Base-by-base conservation (phyloP, 306 rosid genomes). In the Alnus glutinosa region DNA sequence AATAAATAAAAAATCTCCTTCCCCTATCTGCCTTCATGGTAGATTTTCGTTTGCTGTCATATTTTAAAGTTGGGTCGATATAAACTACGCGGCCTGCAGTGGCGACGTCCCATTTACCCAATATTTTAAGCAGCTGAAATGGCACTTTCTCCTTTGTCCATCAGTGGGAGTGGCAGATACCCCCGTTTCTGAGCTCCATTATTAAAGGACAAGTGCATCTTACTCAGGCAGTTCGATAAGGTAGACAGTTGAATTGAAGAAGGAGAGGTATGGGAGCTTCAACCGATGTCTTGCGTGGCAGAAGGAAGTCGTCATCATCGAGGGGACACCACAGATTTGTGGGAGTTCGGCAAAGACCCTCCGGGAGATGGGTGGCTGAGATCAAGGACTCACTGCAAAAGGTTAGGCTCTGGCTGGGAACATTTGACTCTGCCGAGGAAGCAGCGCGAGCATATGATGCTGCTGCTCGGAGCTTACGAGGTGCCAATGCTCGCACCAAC, bases 311-410 rank as follows among this genome's bases (percentile, higher is more conserved):
- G 55, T 5, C 90, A 55, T 87, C 90, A 9, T 83, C 92, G 4
- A 88, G 96, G 77, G 92, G 97, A 13, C 97, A 90, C 85, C 86
- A 86, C 32, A 83, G 80, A 55, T 92, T 76, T 39, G 93, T 92
- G 18, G 97, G 97, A 2, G 96, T 92, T 49, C 88, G 92, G 1
- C 92, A 89, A 64, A 85, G 93, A 61, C 97, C 97, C 7, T 90
- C 93, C 0, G 97, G 97, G 18, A 86, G 96, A 86, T 92, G 95
- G 97, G 97, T 92, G 18, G 91, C 97, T 1, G 97, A 92, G 90
- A 92, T 90, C 81, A 92, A 92, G 71, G 95, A 92, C 82, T 92
- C 97, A 0, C 16, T 89, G 37, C 90, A 85, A 23, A 89, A 90
- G 75, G 90, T 92, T n/a, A 89, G 97, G 79, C 91, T 89, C 1